These are phyloP conservation scores for Pythium pyrilobum DNA, from an alignment of 352 stramenopile genomes.

Conservation along the genomic window DNA sequence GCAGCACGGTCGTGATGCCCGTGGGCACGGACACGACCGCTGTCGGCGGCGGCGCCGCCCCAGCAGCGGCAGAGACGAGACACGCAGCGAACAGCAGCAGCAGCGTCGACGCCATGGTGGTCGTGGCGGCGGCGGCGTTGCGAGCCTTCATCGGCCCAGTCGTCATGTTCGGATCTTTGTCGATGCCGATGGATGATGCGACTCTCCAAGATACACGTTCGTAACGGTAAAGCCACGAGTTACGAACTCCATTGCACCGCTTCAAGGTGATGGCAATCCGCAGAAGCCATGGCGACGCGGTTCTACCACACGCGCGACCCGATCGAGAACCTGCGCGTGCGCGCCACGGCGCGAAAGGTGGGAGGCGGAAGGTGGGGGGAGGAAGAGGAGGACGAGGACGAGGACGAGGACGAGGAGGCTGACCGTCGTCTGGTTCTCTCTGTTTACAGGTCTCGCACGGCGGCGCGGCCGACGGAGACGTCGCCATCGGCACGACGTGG, in stretches of 20 bases:
- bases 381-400: too few species aligned
- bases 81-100: background rate
- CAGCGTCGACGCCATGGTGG: background rate
- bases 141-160: too few species aligned
- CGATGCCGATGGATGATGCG: background rate
- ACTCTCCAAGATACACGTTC: conserved; percentile 13
- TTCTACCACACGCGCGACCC: conserved; percentile 73
- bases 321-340: conserved; percentile 60
- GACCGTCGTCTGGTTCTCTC: background rate
- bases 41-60: background rate
- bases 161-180: background rate
- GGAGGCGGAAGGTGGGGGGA: too few species aligned
- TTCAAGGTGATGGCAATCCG: background rate
- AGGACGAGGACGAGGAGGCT: too few species aligned
- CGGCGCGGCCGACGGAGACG: background rate
- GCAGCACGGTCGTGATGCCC: conserved; percentile 41
- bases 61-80: background rate
- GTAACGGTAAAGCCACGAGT: background rate
- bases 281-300: conserved; percentile 19
- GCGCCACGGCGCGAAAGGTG: conserved; percentile 61
- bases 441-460: background rate
- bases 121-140: too few species aligned
- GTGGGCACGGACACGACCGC: conserved; percentile 42
- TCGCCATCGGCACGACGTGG: conserved; percentile 28
- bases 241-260: background rate